These are phyloP conservation scores for Thinopyrum elongatum DNA, from an alignment of 176 grass and related monocot genomes.

Conservation along the genomic window DNA sequence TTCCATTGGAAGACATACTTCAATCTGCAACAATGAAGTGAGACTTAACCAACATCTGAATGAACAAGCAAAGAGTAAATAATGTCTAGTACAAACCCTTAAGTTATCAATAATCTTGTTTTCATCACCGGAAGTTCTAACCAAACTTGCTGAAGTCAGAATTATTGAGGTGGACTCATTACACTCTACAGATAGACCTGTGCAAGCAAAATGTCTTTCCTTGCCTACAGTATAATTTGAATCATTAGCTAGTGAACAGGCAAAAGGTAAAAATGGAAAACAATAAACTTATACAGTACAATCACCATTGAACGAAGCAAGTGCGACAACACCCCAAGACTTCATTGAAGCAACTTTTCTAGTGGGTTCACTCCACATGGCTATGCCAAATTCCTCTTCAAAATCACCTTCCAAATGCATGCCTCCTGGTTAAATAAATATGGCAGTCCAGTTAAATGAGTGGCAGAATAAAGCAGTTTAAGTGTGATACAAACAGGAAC, in stretches of 20 bases:
- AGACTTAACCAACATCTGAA: background rate
- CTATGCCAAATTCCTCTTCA: background rate
- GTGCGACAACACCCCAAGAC: background rate
- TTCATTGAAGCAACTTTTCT: background rate
- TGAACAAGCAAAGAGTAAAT: background rate
- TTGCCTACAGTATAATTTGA: background rate
- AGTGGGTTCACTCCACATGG: background rate
- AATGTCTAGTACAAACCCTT: background rate
- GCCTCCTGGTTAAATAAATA: background rate
- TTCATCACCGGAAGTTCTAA: background rate
- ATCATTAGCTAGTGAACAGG: too few species aligned
- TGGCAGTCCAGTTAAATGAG: background rate
- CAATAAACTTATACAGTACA: too few species aligned
- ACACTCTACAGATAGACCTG: background rate
- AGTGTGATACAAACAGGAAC: background rate
- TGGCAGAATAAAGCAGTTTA: background rate
- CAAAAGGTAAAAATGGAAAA: too few species aligned
- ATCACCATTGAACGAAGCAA: background rate
- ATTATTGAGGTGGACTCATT: background rate
- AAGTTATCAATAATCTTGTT: conserved; percentile 1
- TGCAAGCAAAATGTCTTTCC: background rate
- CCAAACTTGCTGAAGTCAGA: conserved; percentile 19
- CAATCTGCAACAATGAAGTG: background rate
- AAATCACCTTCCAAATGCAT: background rate
- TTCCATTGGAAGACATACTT: too few species aligned